Percentiles rank a stretch among this genome's conserved stretches.
Evolutionary conservation across 345 rosid species (phyloP).

Genomic region (Anastatica hierochuntica): DNA sequence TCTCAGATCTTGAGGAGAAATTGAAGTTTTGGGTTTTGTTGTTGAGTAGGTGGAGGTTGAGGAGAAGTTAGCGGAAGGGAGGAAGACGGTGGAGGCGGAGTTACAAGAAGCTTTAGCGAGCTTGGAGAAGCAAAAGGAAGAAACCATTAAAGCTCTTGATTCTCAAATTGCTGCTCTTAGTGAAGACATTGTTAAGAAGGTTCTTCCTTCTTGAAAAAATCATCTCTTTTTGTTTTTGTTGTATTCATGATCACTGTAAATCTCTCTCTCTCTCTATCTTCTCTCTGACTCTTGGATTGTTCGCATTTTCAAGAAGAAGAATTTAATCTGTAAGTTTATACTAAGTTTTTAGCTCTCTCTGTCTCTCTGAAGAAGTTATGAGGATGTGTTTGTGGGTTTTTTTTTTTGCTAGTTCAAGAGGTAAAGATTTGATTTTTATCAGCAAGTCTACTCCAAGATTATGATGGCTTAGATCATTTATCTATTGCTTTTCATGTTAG

Average conservation of each 20-base stretch:
- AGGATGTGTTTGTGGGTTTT: too few species aligned
- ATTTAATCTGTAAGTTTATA: too few species aligned
- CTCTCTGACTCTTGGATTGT: constrained; percentile 12
- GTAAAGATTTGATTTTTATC: too few species aligned
- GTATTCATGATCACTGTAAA: constrained; percentile 2
- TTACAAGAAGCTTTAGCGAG: constrained; percentile 59
- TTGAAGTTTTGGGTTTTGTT: neutral
- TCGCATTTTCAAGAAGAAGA: too few species aligned
- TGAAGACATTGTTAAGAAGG: constrained; percentile 81
- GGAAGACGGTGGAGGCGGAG: constrained; percentile 77
- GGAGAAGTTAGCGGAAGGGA: constrained; percentile 47
- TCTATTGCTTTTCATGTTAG: too few species aligned
- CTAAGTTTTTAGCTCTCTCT: too few species aligned
- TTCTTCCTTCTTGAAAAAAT: constrained; percentile 46
- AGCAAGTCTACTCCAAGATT: too few species aligned
- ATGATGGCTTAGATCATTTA: too few species aligned
- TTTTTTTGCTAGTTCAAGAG: too few species aligned
- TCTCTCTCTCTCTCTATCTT: constrained; percentile 6
- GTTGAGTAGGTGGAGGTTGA: constrained; percentile 53
- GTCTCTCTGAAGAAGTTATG: too few species aligned
- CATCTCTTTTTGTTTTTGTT: neutral
- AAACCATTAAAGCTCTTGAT: constrained; percentile 62
- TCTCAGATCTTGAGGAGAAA: neutral
- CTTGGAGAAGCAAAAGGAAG: constrained; percentile 84
- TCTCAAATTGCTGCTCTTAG: constrained; percentile 75